These are phyloP conservation scores for Lotmaria passim DNA, from an alignment of 208 protist genomes.

Conservation along the genomic window DNA sequence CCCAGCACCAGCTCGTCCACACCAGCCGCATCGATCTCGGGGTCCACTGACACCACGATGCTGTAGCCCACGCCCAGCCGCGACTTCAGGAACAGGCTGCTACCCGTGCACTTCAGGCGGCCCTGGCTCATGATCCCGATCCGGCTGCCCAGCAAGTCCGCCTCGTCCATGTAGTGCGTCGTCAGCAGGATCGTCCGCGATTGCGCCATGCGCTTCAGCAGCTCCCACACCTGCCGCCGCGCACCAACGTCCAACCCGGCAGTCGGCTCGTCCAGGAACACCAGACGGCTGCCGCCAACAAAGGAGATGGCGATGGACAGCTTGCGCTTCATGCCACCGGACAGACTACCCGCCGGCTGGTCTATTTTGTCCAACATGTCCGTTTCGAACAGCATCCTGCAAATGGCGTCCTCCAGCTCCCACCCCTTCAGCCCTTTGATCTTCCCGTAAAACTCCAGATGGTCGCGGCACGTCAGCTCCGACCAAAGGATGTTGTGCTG, in stretches of 20 bases:
- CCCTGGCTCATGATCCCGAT: constrained; percentile 91
- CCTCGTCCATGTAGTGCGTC: constrained; percentile 98
- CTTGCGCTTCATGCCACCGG: constrained; percentile 89
- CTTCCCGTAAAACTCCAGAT: constrained; percentile 87
- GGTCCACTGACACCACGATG: constrained; percentile 27
- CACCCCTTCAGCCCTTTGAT: constrained; percentile 83
- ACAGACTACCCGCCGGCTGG: constrained; percentile 37
- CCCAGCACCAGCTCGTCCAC: constrained; percentile 28
- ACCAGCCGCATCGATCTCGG: no score
- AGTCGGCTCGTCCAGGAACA: constrained; percentile 92
- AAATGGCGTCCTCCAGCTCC: constrained; percentile 40
- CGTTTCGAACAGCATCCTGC: constrained; percentile 51
- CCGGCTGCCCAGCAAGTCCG: constrained; percentile 91
- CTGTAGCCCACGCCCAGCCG: constrained; percentile 64
- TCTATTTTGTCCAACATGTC: constrained; percentile 66
- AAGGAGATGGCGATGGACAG: constrained; percentile 87
- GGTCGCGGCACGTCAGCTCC: constrained; percentile 86
- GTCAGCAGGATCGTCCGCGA: constrained; percentile 72
- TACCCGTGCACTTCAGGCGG: constrained; percentile 64
- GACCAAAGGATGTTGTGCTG: constrained; percentile 66
- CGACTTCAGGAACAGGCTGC: constrained; percentile 65
- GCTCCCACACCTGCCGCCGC: constrained; percentile 81
- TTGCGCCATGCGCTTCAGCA: constrained; percentile 53
- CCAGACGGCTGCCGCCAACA: constrained; percentile 67
- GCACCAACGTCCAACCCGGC: constrained; percentile 86